phyloP scores from a whole-genome alignment of 73 alveolate species.

The Symbiodinium natans region DNA sequence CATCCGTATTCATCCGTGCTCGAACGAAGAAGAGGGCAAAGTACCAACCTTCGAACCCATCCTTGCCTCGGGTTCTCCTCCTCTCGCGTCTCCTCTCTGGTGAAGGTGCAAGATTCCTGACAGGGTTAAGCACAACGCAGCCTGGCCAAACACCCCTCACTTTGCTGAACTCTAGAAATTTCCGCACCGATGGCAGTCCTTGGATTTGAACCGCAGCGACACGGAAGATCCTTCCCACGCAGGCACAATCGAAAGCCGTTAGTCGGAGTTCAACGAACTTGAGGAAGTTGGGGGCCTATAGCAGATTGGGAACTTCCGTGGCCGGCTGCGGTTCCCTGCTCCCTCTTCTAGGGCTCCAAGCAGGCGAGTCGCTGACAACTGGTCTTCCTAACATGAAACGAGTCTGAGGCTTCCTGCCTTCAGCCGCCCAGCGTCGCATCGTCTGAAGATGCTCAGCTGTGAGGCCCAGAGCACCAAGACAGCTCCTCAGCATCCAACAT shows the following conservation, averaged over 20 bases:
- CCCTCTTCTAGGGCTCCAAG: not conserved
- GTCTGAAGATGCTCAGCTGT: slow-evolving; percentile 36
- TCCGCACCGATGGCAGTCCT: not conserved
- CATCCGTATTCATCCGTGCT: not conserved
- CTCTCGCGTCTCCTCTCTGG: slow-evolving; percentile 86
- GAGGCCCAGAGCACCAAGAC: slow-evolving; percentile 52
- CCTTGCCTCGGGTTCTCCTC: slow-evolving; percentile 70
- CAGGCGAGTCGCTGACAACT: not conserved
- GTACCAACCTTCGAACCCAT: no score
- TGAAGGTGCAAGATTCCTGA: slow-evolving; percentile 45
- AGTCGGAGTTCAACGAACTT: not conserved
- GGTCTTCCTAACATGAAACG: not conserved
- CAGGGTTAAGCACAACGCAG: not conserved
- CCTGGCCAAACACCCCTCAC: no score
- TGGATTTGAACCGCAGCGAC: slow-evolving; percentile 87
- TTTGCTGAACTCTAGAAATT: no score
- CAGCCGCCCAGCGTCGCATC: slow-evolving; percentile 70
- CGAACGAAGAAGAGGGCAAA: no score
- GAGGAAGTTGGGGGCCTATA: not conserved
- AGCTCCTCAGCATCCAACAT: slow-evolving; percentile 19
- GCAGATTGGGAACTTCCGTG: no score
- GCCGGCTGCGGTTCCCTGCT: no score
- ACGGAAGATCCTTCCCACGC: not conserved
- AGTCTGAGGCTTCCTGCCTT: not conserved
- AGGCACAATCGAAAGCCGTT: not conserved